Evolutionary conservation across 2,329 filamentous ascomycete species (phyloP).

Genomic region (Fusarium avenaceum): DNA sequence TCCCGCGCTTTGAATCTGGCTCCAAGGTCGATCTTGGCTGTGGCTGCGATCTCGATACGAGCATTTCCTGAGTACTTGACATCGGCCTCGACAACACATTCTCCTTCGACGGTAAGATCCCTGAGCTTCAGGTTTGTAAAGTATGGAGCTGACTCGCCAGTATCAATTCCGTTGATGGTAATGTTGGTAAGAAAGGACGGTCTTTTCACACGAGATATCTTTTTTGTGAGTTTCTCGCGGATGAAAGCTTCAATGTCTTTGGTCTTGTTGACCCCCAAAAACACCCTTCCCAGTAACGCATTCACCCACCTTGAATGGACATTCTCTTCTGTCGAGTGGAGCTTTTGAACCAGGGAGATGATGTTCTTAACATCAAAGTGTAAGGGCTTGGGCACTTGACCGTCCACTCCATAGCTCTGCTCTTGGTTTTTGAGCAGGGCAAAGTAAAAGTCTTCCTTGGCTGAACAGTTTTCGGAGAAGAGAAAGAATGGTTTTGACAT

Average conservation of each 20-base stretch:
- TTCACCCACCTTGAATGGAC: slow-evolving; percentile 94
- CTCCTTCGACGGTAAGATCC: slow-evolving; percentile 91
- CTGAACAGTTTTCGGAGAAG: slow-evolving; percentile 94
- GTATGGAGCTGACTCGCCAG: slow-evolving; percentile 87
- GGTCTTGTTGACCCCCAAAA: slow-evolving; percentile 89
- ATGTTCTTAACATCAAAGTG: slow-evolving; percentile 88
- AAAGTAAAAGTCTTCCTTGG: slow-evolving; percentile 99
- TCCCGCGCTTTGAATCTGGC: slow-evolving; percentile 89
- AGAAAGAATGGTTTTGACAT: slow-evolving; percentile 88
- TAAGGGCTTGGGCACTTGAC: slow-evolving; percentile 74
- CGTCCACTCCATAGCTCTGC: slow-evolving; percentile 69
- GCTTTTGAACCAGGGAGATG: slow-evolving; percentile 86
- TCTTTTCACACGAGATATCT: slow-evolving; percentile 93
- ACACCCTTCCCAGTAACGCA: slow-evolving; percentile 87
- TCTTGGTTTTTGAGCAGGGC: slow-evolving; percentile 88
- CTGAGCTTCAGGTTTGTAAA: slow-evolving; percentile 90
- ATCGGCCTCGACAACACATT: slow-evolving; percentile 88
- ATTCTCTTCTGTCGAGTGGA: slow-evolving; percentile 94
- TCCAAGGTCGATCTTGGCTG: slow-evolving; percentile 90
- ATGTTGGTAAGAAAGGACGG: slow-evolving; percentile 91
- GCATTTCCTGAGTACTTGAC: slow-evolving; percentile 91
- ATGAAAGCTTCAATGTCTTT: slow-evolving; percentile 83
- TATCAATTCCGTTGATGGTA: slow-evolving; percentile 83
- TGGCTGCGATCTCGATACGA: slow-evolving; percentile 90
- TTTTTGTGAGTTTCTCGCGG: slow-evolving; percentile 90